These are phyloP conservation scores for Eutypa lata DNA, from an alignment of 2,329 filamentous ascomycete species.

Conservation along the genomic window DNA sequence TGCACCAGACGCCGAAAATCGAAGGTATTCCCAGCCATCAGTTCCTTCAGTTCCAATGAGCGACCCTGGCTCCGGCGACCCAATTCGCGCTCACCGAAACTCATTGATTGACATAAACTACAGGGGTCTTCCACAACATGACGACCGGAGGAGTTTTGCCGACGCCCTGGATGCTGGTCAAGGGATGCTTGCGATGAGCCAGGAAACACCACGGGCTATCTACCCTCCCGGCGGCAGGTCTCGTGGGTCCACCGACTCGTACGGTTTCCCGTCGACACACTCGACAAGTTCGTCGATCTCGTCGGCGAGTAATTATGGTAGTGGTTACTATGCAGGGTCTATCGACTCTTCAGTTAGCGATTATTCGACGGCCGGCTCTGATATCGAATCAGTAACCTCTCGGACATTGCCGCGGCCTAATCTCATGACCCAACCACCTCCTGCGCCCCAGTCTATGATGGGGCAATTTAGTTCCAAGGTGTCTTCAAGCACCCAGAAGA, in stretches of 20 bases:
- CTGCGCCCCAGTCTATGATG: conserved; percentile 97
- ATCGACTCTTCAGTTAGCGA: conserved; percentile 84
- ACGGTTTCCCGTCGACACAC: conserved; percentile 83
- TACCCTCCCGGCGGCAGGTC: conserved; percentile 66
- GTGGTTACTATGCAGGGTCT: conserved; percentile 80
- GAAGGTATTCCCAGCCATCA: conserved; percentile 84
- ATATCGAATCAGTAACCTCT: conserved; percentile 77
- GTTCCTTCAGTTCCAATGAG: conserved; percentile 55
- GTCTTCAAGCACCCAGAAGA: conserved; percentile 94
- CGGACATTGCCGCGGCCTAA: conserved; percentile 81
- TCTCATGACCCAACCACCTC: conserved; percentile 63
- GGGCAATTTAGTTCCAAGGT: conserved; percentile 96
- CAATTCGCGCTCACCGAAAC: conserved; percentile 48
- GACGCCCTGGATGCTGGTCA: conserved; percentile 91
- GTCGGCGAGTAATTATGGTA: conserved; percentile 73
- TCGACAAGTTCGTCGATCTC: conserved; percentile 90
- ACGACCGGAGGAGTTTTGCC: conserved; percentile 69
- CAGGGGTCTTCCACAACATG: conserved; percentile 52
- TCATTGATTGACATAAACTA: conserved; percentile 64
- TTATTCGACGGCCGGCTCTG: conserved; percentile 85
- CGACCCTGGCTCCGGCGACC: conserved; percentile 36
- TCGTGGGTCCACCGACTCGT: conserved; percentile 77
- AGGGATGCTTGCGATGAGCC: conserved; percentile 93
- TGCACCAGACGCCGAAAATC: conserved; percentile 52
- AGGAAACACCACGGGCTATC: conserved; percentile 88